Evolutionary conservation across 768 basidiomycete genomes (phyloP), one percentile per base, ranked within the genome.

Genomic region (Collybia sordida): DNA sequence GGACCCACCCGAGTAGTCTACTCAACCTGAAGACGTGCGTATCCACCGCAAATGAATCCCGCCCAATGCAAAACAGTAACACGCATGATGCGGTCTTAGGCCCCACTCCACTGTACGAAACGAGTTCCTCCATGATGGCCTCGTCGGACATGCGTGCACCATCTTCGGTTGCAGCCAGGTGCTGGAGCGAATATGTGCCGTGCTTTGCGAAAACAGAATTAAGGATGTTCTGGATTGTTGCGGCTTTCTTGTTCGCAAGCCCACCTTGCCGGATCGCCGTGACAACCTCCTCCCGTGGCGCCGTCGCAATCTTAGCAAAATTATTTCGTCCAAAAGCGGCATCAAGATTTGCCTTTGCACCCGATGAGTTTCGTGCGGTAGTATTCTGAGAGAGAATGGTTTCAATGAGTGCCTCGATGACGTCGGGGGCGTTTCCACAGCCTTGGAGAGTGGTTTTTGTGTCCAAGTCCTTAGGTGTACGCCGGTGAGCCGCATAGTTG

Each of bases 21-120:
- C 73, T 74, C 48, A 83, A 60, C 12, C 82, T 69, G 56, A 74
- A 84, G 21, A 85, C 77, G 52, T 84, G 82, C 6, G 83, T 85
- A 52, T 85, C 83, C 42, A 85, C 83, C 0, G 83, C 80, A 49
- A 85, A 84, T 0, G 80, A 78, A 39, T 79, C 70, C n/a, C 83
- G 69, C 4, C 77, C 81, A 6, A 85, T 68, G 54, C 80, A 82
- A 60, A 85, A 82, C 19, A 83, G 68, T 11, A 84, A 63, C 0
- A 85, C 82, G 51, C 83, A 85, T 0, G 82, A 79, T 1, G 81
- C 82, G 1, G 82, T 83, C 64, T 84, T 84, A 1, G 81, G 82
- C 1, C 83, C 82, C 8, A 85, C 82, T 0, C 82, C 83, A 24
- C 73, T 64, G 49, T 79, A 79, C 3, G 80, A 73, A 12, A 82